These are phyloP conservation scores for Cucurbita argyrosperma DNA, from an alignment of 306 rosid genomes.

Conservation along the genomic window DNA sequence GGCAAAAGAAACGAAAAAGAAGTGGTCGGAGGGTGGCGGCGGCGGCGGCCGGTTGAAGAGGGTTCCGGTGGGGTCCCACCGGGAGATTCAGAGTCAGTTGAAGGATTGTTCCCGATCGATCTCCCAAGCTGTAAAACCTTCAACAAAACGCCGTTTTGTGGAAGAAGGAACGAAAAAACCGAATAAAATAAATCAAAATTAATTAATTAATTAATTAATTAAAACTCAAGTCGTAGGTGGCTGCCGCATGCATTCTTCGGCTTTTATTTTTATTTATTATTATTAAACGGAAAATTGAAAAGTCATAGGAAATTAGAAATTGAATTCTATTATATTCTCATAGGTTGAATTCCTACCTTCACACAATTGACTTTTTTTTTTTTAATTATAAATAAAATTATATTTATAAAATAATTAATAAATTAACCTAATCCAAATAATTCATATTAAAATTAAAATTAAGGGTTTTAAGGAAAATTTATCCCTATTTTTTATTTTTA, in stretches of 20 bases:
- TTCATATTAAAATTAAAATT: no score
- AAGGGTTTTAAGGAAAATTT: no score
- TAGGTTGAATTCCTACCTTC: no score
- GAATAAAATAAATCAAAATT: not conserved
- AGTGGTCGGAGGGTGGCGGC: not conserved
- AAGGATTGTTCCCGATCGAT: not conserved
- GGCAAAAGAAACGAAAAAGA: not conserved
- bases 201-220: not conserved
- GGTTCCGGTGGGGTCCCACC: conserved; percentile 3
- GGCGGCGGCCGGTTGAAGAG: not conserved
- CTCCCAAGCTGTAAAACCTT: not conserved
- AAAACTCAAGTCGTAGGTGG: not conserved
- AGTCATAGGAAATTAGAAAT: no score
- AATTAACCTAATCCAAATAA: no score
- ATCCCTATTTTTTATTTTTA: no score
- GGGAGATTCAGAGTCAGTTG: not conserved
- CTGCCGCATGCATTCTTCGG: not conserved
- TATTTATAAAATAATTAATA: no score
- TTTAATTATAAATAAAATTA: no score
- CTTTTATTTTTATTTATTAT: no score
- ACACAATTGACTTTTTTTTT: no score
- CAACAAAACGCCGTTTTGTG: not conserved
- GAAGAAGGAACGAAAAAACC: not conserved
- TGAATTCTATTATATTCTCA: no score
- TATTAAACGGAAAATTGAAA: no score